Base-by-base conservation (phyloP, 2,329 filamentous ascomycete genomes). In the Trichoderma sp. region DNA sequence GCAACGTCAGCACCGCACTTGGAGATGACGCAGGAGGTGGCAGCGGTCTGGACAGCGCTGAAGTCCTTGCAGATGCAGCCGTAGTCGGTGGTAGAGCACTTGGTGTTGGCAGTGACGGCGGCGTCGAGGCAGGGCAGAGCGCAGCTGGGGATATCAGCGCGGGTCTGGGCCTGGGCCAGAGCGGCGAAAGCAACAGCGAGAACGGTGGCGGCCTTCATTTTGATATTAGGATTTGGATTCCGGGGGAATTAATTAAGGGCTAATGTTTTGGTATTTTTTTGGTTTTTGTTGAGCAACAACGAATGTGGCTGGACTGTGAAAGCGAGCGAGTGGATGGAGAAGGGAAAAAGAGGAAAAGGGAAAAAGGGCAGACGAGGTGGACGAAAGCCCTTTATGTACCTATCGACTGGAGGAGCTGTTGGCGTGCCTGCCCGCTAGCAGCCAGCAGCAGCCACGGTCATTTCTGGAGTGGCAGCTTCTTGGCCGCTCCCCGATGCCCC, bases 131-230 rank as follows among this genome's bases (percentile, higher is more conserved):
- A 82, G 49, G 75, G 64, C n/a, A 76, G 55, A 43, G 81, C 80
- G 73, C 81, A 83, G 68, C 70, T 62, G 73, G 81, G 81, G 68
- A 82, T 76, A 70, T 80, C 79, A 55, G 31, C 58, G 63, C 70
- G 72, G 69, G 73, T 72, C 77, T 80, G 78, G 72, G 80, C 81
- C 66, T 73, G 72, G 56, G 73, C 80, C 66, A 77, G 72, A 69
- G 78, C 74, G 72, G 77, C 77, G 72, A 81, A 74, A 74, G 76
- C 73, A 68, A 79, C 63, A 71, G 77, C 73, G 70, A 76, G 76
- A 29, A 67, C 58, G 73, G 79, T 61, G 68, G 79, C 67, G 75
- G 75, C 78, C 79, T 81, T 81, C 80, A 81, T 81, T 35, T 79
- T 81, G 77, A 74, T 72, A 66, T 72, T 68, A 57, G 29, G 58